These are phyloP conservation scores for Chlamydomonas sp. DNA, from an alignment of 139 green algal species.

Conservation along the genomic window DNA sequence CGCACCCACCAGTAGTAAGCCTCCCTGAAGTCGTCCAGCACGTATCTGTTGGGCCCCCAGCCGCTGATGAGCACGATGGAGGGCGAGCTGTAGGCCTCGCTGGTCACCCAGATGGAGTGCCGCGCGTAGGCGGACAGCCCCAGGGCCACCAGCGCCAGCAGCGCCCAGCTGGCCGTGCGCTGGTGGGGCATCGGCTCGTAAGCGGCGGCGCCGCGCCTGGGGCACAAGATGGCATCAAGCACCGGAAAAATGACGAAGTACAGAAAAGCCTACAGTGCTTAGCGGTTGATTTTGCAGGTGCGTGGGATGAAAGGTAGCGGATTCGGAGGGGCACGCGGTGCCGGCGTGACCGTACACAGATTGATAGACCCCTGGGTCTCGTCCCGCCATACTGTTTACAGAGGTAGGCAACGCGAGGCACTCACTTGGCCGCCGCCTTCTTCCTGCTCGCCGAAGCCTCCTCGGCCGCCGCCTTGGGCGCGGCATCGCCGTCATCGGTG, in stretches of 20 bases:
- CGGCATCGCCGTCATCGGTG: background rate
- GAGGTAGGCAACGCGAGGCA: no score
- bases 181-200: background rate
- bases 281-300: no score
- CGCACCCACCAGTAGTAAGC: slow-evolving; percentile 70
- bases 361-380: no score
- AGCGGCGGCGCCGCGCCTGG: slow-evolving; percentile 5
- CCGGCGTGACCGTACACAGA: no score
- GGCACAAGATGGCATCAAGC: no score
- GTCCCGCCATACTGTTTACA: no score
- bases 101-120: slow-evolving; percentile 48
- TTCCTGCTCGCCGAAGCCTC: background rate
- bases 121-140: slow-evolving; percentile 42
- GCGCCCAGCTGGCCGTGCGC: background rate
- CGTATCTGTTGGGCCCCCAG: slow-evolving; percentile 44
- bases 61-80: slow-evolving; percentile 57
- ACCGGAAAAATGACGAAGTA: background rate
- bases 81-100: slow-evolving; percentile 55
- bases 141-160: slow-evolving; percentile 28
- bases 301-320: no score
- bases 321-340: no score
- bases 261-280: no score
- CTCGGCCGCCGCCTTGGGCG: background rate
- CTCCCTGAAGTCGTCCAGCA: slow-evolving; percentile 91
- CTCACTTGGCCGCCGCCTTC: slow-evolving; percentile 1